Conservation (phyloP, 192 early-diverging fungal species). For the Backusella tarrabulga region DNA sequence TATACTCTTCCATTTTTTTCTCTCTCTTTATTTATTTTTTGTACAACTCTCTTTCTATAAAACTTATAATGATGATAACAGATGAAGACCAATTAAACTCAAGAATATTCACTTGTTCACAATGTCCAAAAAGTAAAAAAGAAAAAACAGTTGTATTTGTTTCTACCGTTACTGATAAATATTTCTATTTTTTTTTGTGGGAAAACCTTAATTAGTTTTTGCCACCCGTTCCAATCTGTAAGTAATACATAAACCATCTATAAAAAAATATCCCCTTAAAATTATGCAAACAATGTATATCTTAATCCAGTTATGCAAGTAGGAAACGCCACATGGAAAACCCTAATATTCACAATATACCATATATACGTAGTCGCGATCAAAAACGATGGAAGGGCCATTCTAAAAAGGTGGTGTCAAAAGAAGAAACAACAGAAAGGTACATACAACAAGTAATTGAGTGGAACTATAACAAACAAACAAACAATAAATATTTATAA, state of each 20-base stretch:
- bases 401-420: constrained; percentile 50
- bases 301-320: constrained; percentile 3
- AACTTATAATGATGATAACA: neutral
- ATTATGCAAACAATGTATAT: neutral
- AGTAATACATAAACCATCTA: neutral
- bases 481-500: neutral
- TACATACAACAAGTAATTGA: neutral
- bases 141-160: neutral
- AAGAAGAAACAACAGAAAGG: constrained; percentile 49
- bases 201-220: constrained; percentile 26
- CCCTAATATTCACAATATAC: constrained; percentile 53
- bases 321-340: constrained; percentile 51
- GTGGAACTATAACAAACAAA: neutral
- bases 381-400: constrained; percentile 56
- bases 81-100: constrained; percentile 12
- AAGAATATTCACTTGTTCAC: constrained; percentile 31
- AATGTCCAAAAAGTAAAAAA: constrained; percentile 36
- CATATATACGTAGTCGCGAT: constrained; percentile 48
- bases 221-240: constrained; percentile 40
- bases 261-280: neutral
- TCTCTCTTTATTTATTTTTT: neutral
- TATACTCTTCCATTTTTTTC: neutral
- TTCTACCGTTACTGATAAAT: neutral
- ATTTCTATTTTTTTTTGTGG: neutral
- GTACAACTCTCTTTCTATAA: neutral